phyloP scores from a whole-genome alignment of 2,329 filamentous ascomycete genomes.

The Fusarium ambrosium region DNA sequence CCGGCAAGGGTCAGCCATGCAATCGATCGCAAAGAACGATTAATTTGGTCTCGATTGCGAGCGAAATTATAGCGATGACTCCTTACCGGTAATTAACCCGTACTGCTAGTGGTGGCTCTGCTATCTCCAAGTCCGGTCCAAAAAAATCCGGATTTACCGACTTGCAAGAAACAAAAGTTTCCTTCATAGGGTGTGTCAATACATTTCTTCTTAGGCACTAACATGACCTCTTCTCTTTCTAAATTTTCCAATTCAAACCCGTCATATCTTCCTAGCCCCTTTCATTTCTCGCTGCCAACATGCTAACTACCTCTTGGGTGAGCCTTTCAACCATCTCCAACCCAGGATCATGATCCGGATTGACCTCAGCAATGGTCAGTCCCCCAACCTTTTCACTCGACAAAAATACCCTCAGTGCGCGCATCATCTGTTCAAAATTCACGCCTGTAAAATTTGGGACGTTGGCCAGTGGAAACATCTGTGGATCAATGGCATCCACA shows the following conservation, averaged over 20 bases:
- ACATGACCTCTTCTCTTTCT: no score
- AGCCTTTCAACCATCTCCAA: conserved; percentile 30
- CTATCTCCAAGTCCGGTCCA: not conserved
- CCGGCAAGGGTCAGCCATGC: not conserved
- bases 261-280: not conserved
- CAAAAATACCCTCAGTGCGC: conserved; percentile 21
- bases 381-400: conserved; percentile 20
- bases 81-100: not conserved
- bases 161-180: no score
- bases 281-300: conserved; percentile 12
- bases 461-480: conserved; percentile 37
- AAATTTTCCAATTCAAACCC: no score
- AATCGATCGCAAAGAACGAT: not conserved
- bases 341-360: conserved; percentile 39
- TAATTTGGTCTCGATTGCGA: no score
- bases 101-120: no score
- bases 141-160: not conserved
- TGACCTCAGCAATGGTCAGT: conserved; percentile 38
- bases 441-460: conserved; percentile 40
- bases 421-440: conserved; percentile 39
- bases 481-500: conserved; percentile 40
- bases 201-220: no score
- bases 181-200: no score
- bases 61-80: not conserved
- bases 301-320: conserved; percentile 9